Evolutionary conservation across 2,329 filamentous ascomycete genomes (phyloP).

Genomic region (Ophiocordyceps polyrhachis-furcata): DNA sequence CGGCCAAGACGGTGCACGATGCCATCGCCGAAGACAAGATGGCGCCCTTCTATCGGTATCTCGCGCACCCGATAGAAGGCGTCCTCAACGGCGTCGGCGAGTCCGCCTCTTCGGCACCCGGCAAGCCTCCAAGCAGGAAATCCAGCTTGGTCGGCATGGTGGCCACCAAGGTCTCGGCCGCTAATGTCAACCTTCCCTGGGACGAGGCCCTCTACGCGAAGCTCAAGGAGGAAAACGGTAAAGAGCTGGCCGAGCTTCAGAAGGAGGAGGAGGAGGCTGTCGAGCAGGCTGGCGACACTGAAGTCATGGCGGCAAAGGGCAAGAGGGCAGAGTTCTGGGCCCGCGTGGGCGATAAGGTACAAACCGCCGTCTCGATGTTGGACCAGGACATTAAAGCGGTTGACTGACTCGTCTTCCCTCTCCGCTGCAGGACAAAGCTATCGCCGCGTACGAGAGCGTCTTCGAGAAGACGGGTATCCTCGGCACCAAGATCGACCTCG

Average conservation of each 20-base stretch:
- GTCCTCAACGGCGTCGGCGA: constrained; percentile 64
- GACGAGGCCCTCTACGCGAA: constrained; percentile 73
- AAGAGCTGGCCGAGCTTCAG: constrained; percentile 56
- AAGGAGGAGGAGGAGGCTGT: constrained; percentile 86
- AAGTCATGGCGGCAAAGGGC: constrained; percentile 78
- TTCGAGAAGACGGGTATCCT: constrained; percentile 96
- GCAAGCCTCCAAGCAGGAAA: constrained; percentile 47
- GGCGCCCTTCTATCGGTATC: constrained; percentile 70
- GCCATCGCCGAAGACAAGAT: constrained; percentile 71
- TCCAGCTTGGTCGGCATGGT: constrained; percentile 57
- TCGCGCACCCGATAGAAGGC: constrained; percentile 66
- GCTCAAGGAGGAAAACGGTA: constrained; percentile 58
- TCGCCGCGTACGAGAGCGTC: constrained; percentile 78
- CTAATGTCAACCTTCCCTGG: constrained; percentile 61
- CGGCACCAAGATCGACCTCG: constrained; percentile 91
- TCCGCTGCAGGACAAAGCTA: constrained; percentile 61
- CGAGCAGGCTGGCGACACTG: constrained; percentile 91
- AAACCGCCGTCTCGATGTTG: background rate
- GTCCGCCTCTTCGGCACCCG: constrained; percentile 25
- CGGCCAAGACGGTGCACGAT: constrained; percentile 60
- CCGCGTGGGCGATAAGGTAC: constrained; percentile 88
- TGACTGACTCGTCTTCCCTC: constrained; percentile 5
- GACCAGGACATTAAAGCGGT: background rate
- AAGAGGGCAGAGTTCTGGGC: constrained; percentile 96
- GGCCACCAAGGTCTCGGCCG: constrained; percentile 46